Evolutionary conservation across 2,329 filamentous ascomycete genomes (phyloP), one percentile per base, ranked within the genome.

Genomic region (Colletotrichum chlorophyti): DNA sequence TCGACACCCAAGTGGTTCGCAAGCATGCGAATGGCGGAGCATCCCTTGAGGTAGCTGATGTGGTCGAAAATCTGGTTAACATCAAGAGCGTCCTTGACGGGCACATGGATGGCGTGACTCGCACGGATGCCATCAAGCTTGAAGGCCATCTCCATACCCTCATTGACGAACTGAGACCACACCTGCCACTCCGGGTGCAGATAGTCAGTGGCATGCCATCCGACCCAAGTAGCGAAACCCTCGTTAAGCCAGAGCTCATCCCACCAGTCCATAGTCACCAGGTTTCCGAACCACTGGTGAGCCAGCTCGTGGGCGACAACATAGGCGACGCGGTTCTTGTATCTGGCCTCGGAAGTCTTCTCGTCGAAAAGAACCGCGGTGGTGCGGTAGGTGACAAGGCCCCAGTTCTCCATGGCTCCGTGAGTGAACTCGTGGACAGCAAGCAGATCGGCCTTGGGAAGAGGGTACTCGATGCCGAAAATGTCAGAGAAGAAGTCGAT

Each of bases 191-290:
- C 94, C 3, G 95, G 95, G 74, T 98, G 91, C 53, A 98, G 86
- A 70, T 96, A 85, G 70, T 98, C 91, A 58, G 93, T 87, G 9
- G 93, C 93, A 61, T 93, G 84, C 94, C 94, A 99, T 49, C 94
- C 95, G 38, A 97, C 94, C 94, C 94, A 98, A 3, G 95, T 99
- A 37, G 95, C 95, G 70, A 99, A 99, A 11, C 93, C 93, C 75
- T 98, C 94, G 69, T 96, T 96, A 49, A 96, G 83, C 93, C 93
- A 97, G 35, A 95, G 83, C 77, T 96, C 91, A 70, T 89, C 91
- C 91, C 91, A 95, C 92, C 93, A 97, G 73, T 96, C 91, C 93
- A 97, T 97, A 6, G 93, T 97, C 38, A 96, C 93, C 10, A 97
- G 83, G 72, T 97, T 96, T 32, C 93, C 93, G 67, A 97, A 97